phyloP scores from a whole-genome alignment of 2,329 filamentous ascomycete genomes.

The Aspergillus jensenii region DNA sequence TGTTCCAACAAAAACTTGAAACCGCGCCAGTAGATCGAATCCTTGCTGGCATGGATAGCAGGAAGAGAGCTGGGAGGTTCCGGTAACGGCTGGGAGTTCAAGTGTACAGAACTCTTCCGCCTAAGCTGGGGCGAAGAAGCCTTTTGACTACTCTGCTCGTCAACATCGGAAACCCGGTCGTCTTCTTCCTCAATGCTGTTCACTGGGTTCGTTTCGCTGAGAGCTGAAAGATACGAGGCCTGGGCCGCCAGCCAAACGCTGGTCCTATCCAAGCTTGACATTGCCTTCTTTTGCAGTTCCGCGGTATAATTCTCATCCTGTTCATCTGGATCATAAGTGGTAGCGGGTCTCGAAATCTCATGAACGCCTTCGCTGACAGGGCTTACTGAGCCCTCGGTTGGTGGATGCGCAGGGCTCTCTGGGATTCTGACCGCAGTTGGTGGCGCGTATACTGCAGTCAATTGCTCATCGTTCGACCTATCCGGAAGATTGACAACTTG shows the following conservation, averaged over 20 bases:
- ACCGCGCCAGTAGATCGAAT: conserved; percentile 83
- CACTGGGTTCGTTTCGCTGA: conserved; percentile 56
- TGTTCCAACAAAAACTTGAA: conserved; percentile 74
- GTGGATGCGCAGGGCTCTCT: conserved; percentile 35
- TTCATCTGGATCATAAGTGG: conserved; percentile 54
- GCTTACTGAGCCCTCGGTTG: conserved; percentile 24
- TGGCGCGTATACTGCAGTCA: conserved; percentile 34
- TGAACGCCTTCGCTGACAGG: conserved; percentile 30
- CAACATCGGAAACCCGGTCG: conserved; percentile 17
- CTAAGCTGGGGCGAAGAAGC: conserved; percentile 12
- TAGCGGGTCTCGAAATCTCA: conserved; percentile 64
- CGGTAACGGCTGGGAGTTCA: conserved; percentile 31
- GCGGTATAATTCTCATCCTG: conserved; percentile 74
- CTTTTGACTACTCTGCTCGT: conserved; percentile 21
- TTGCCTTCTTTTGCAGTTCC: conserved; percentile 69
- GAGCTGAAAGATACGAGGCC: conserved; percentile 69
- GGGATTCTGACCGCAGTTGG: conserved; percentile 50
- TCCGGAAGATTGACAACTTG: conserved; percentile 63
- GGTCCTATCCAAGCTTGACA: conserved; percentile 79
- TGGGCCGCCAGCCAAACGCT: conserved; percentile 84
- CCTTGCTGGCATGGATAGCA: conserved; percentile 53
- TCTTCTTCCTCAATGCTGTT: conserved; percentile 38
- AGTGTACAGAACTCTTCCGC: conserved; percentile 32
- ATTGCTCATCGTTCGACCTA: conserved; percentile 34
- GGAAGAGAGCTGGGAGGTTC: conserved; percentile 42